Base-by-base conservation (phyloP, 1,139 yeast species). In the Geotrichum fermentans region DNA sequence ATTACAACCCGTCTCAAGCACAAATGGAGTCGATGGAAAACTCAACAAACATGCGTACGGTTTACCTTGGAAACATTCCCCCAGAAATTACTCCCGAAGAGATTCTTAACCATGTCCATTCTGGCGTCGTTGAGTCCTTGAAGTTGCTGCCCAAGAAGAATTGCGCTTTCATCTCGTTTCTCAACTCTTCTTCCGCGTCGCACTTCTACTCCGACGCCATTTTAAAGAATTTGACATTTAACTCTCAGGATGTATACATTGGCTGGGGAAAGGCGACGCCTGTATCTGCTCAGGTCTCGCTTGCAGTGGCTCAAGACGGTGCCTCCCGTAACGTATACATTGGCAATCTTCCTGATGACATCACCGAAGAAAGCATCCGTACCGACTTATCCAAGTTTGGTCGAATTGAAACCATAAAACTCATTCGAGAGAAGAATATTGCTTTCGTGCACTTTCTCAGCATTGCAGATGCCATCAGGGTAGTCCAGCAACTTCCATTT, bases 241-340 rank as follows among this genome's bases (percentile, higher is more conserved):
- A 71, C 49, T 77, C 75, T 18, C 73, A 73, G 21, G 66, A 69
- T 5, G 61, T 80, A 44, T 64, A 68, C 43, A 73, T 88, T 36
- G 82, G 83, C 21, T 85, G 94, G 80, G 86, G 87, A 7, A 73
- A 76, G 43, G 78, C 85, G 43, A 71, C 79, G 29, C 77, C 83
- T 8, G 75, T 87, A 26, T 76, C 82, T 46, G 82, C 89, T 1
- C 75, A 81, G 5, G 86, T 90, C 28, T 71, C 79, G 56, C 77
- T 79, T 51, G 85, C 90, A 17, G 86, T 90, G 43, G 82, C 82
- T 57, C 79, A 84, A 57, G 90, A 88, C 58, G 89, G 89, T 34
- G 97, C 97, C 8, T 85, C 97, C 5, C 78, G 97, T 68, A 86
- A 87, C 60, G 95, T 90, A 16, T 88, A 85, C 63, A 73, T 90